Evolutionary conservation across 2,329 filamentous ascomycete species (phyloP), one percentile per base, ranked within the genome.

Genomic region (Epichloe hybrida): DNA sequence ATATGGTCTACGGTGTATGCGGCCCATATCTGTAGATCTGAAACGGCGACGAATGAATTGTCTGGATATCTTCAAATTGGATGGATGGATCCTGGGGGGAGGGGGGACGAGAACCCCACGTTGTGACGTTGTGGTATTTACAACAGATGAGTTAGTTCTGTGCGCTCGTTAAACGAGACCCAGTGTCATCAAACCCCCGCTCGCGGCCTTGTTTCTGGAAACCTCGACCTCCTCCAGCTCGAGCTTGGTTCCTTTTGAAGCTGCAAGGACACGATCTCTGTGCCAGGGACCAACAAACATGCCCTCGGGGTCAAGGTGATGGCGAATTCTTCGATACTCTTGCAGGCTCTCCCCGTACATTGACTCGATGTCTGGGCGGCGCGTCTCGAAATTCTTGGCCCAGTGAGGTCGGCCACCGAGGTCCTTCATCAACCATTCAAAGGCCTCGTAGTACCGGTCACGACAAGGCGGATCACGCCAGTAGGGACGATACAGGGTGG

Each of bases 261-360:
- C 63, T 3, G 59, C 64, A 41, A 81, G 64, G 20, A 95, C 70
- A 59, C 80, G 79, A 48, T 84, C 76, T 31, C 85, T 75, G 66
- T 96, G 88, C 91, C 91, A 98, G 46, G 89, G 83, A 2, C 91
- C 91, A 13, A 91, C 74, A 67, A 95, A 95, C 77, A 95, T 84
- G 51, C 88, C 88, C 54, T 89, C 80, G 0, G 85, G 84, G 61
- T 95, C 88, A 36, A 79, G 80, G 49, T 80, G 73, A 53, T 84
- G 74, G 49, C 89, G 76, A 6, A 94, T 74, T 27, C 73, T 69
- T 40, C 84, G 72, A 77, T 84, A 95, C 45, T 77, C 69, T 17
- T 73, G 68, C 52, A 94, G 71, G 46, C 83, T 71, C n/a, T 73
- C 65, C 39, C 83, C 83, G 63, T 93, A 94, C 65, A 87, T 80